A percentile compares a stretch with the other conserved stretches of the same genome.
Evolutionary conservation across 2,329 filamentous ascomycete species (phyloP).

Genomic region (Colletotrichum sp.): DNA sequence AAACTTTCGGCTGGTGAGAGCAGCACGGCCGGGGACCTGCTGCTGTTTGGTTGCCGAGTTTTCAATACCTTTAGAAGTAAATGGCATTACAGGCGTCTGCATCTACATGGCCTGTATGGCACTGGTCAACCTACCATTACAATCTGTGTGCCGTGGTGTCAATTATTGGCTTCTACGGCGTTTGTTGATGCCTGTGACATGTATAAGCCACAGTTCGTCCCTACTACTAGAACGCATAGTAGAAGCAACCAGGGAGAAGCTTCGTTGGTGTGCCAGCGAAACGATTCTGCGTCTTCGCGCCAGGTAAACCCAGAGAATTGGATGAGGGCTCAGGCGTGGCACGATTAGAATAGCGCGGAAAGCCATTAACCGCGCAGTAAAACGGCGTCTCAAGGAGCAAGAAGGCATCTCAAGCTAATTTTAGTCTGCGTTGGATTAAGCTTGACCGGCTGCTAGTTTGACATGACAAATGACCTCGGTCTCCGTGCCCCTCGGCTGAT

Average conservation of each 20-base stretch:
- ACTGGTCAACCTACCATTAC: not conserved
- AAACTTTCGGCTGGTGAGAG: not conserved
- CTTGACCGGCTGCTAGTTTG: not conserved
- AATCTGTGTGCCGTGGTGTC: not conserved
- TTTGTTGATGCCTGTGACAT: not conserved
- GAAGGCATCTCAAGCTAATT: not conserved
- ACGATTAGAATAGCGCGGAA: not conserved
- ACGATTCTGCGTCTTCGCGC: not conserved
- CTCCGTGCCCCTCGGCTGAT: not conserved
- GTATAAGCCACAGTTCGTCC: not conserved
- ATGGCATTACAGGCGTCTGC: not conserved
- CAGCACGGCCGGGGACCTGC: not conserved
- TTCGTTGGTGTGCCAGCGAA: not conserved
- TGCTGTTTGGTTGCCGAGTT: not conserved
- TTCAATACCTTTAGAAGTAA: not conserved
- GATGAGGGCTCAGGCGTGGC: not conserved
- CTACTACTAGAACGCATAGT: not conserved
- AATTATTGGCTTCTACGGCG: not conserved
- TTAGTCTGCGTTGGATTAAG: not conserved
- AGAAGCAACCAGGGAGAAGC: not conserved
- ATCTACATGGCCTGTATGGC: not conserved
- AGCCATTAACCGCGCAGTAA: not conserved
- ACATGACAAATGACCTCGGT: not conserved
- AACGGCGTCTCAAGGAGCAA: not conserved
- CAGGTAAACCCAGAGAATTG: not conserved